Percentiles rank a stretch among this genome's conserved stretches.
These are phyloP conservation scores for Xanthoconium purpureum DNA, from an alignment of 768 basidiomycete species.

Conservation along the genomic window DNA sequence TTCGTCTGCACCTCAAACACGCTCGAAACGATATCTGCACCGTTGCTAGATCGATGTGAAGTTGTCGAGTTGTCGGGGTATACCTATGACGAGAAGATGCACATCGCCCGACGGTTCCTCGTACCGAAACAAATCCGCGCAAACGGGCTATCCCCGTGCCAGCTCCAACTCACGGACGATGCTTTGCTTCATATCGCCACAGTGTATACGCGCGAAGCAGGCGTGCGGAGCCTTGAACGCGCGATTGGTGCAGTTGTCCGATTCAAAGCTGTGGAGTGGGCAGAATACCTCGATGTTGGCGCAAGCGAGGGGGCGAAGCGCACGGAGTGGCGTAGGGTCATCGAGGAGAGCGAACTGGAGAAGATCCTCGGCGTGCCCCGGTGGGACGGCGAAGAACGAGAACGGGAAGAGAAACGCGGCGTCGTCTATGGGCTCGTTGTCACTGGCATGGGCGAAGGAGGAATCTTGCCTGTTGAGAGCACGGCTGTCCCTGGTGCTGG, in stretches of 20 bases:
- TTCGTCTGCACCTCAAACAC: slow-evolving; percentile 94
- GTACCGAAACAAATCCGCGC: slow-evolving; percentile 83
- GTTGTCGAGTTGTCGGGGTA: slow-evolving; percentile 81
- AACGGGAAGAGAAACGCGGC: slow-evolving; percentile 69
- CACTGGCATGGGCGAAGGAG: slow-evolving; percentile 85
- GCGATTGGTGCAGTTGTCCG: slow-evolving; percentile 86
- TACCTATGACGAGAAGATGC: slow-evolving; percentile 87
- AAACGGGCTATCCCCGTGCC: slow-evolving; percentile 65
- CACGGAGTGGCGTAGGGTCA: slow-evolving; percentile 52
- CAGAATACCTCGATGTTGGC: slow-evolving; percentile 48
- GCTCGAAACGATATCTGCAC: slow-evolving; percentile 84
- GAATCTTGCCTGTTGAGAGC: slow-evolving; percentile 82
- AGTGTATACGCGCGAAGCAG: slow-evolving; percentile 86
- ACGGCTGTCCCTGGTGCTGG: slow-evolving; percentile 75
- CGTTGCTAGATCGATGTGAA: slow-evolving; percentile 88
- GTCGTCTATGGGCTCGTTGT: slow-evolving; percentile 86
- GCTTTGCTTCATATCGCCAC: slow-evolving; percentile 71
- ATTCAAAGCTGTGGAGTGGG: slow-evolving; percentile 90
- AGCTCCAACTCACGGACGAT: slow-evolving; percentile 65
- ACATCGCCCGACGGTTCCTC: slow-evolving; percentile 83
- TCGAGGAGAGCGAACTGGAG: slow-evolving; percentile 75
- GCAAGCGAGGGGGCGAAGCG: slow-evolving; percentile 19
- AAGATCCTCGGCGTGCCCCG: slow-evolving; percentile 76
- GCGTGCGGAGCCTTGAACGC: slow-evolving; percentile 87
- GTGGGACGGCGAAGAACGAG: slow-evolving; percentile 78